phyloP scores from a whole-genome alignment of 208 protist genomes.

The Crithidia fasciculata region DNA sequence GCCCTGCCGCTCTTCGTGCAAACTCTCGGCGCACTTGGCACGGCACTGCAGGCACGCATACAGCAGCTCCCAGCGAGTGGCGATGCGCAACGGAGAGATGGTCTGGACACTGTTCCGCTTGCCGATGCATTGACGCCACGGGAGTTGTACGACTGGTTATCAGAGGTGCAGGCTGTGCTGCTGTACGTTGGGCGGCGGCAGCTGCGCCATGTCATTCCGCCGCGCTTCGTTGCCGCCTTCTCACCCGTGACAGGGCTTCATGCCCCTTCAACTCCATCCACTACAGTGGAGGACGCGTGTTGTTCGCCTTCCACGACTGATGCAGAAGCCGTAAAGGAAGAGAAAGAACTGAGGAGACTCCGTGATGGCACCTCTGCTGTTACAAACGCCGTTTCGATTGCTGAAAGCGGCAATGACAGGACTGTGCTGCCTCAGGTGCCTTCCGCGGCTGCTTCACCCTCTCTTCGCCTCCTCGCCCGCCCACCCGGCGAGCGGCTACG shows the following conservation, averaged over 20 bases:
- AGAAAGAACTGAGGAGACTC: too few relatives aligned
- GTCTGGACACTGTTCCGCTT: background rate
- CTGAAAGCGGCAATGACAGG: too few relatives aligned
- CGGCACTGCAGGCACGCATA: slow-evolving; percentile 8
- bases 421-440: too few relatives aligned
- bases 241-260: background rate
- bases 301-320: too few relatives aligned
- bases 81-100: background rate
- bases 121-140: background rate
- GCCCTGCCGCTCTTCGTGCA: slow-evolving; percentile 34
- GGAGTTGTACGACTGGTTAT: slow-evolving; percentile 18
- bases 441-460: background rate
- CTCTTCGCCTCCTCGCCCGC: slow-evolving; percentile 15
- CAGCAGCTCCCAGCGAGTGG: background rate
- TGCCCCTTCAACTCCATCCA: background rate
- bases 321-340: too few relatives aligned
- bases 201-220: slow-evolving; percentile 24
- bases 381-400: too few relatives aligned
- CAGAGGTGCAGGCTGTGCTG: slow-evolving; percentile 36
- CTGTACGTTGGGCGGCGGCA: slow-evolving; percentile 24
- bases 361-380: too few relatives aligned
- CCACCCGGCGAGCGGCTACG: slow-evolving; percentile 30
- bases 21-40: slow-evolving; percentile 14
- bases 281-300: too few relatives aligned
- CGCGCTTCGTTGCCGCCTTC: background rate